A percentile compares a stretch with the other conserved stretches of the same genome.
Conservation (phyloP, 352 stramenopile genomes). For the Phytophthora agathidicida region DNA sequence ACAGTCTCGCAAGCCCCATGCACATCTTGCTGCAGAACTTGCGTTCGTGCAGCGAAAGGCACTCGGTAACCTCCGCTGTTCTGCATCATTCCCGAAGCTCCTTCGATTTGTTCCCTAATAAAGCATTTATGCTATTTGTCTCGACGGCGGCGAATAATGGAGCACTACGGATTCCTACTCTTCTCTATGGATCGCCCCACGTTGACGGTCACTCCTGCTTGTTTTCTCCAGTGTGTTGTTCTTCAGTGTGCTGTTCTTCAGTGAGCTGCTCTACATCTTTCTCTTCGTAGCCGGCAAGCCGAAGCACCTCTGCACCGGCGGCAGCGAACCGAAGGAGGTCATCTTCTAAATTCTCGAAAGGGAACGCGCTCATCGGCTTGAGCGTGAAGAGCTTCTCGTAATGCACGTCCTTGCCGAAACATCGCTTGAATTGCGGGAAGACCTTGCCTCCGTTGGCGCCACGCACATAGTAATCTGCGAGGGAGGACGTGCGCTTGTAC, state of each 20-base stretch:
- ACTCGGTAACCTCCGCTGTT: background rate
- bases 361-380: slow-evolving; percentile 66
- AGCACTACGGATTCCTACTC: slow-evolving; percentile 23
- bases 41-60: background rate
- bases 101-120: slow-evolving; percentile 20
- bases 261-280: slow-evolving; percentile 22
- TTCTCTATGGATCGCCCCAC: slow-evolving; percentile 19
- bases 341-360: slow-evolving; percentile 65
- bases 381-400: slow-evolving; percentile 75
- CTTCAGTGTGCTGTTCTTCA: slow-evolving; percentile 15
- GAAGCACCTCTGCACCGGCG: slow-evolving; percentile 41
- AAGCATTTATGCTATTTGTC: slow-evolving; percentile 30
- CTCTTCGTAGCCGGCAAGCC: slow-evolving; percentile 26
- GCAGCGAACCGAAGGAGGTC: slow-evolving; percentile 56
- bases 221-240: slow-evolving; percentile 14
- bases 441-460: slow-evolving; percentile 71
- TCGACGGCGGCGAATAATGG: slow-evolving; percentile 13
- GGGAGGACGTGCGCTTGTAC: slow-evolving; percentile 46
- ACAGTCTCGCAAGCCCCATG: background rate
- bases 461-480: slow-evolving; percentile 59
- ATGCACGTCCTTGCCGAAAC: slow-evolving; percentile 71
- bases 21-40: slow-evolving; percentile 13
- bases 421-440: slow-evolving; percentile 71
- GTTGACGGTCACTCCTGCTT: slow-evolving; percentile 3
- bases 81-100: background rate